Conservation (phyloP, 371 early-diverging fungal genomes). For the Apophysomyces elegans region DNA sequence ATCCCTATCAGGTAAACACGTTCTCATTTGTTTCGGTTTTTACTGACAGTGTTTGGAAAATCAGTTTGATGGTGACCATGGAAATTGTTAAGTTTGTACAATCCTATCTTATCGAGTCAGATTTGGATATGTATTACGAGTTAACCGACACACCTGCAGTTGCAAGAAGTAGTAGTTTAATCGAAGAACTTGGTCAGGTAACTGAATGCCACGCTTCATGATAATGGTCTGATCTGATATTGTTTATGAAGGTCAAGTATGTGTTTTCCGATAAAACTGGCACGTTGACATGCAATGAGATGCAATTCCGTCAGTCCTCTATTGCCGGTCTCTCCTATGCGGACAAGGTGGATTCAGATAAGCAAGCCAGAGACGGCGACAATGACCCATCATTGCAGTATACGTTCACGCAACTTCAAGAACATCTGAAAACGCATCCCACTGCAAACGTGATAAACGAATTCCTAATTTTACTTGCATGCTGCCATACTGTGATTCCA, state of each 20-base stretch:
- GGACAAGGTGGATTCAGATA: slow-evolving; percentile 76
- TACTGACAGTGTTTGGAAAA: neutral
- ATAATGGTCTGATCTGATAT: neutral
- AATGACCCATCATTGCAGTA: slow-evolving; percentile 66
- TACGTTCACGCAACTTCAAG: slow-evolving; percentile 67
- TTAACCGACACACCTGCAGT: slow-evolving; percentile 83
- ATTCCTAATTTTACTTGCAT: slow-evolving; percentile 83
- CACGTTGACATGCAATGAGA: slow-evolving; percentile 95
- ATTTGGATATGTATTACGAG: slow-evolving; percentile 89
- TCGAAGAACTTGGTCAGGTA: slow-evolving; percentile 92
- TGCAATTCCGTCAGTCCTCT: slow-evolving; percentile 90
- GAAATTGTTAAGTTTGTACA: slow-evolving; percentile 88
- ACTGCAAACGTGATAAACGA: slow-evolving; percentile 72
- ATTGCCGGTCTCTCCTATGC: slow-evolving; percentile 82
- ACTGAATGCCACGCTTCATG: neutral
- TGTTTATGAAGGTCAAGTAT: slow-evolving; percentile 64
- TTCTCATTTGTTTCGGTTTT: no score
- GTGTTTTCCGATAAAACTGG: slow-evolving; percentile 94
- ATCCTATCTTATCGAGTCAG: slow-evolving; percentile 78
- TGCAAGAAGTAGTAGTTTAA: slow-evolving; percentile 86
- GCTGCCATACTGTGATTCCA: slow-evolving; percentile 98
- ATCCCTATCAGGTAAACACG: slow-evolving; percentile 77
- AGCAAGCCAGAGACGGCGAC: slow-evolving; percentile 72
- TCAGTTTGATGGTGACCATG: slow-evolving; percentile 89
- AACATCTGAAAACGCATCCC: slow-evolving; percentile 66